Conservation (phyloP, 1,284 basidiomycete genomes). For the Rhodotorula glutinis region DNA sequence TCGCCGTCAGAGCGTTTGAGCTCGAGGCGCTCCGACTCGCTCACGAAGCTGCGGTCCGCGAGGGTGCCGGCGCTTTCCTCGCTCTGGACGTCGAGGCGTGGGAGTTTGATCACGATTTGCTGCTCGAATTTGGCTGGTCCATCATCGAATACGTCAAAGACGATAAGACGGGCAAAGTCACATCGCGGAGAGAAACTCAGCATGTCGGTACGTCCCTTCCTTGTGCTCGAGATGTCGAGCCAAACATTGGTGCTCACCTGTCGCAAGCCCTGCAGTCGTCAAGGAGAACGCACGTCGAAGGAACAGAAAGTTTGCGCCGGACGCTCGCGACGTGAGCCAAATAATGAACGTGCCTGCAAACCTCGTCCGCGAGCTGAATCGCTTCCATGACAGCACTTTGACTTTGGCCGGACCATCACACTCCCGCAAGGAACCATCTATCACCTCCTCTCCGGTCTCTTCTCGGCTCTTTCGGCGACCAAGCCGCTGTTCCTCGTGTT, state of each 20-base stretch:
- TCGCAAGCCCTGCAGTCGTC: slow-evolving; percentile 9
- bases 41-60: slow-evolving; percentile 9
- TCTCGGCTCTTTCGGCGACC: slow-evolving; percentile 16
- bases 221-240: no score
- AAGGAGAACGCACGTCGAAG: slow-evolving; percentile 19
- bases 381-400: slow-evolving; percentile 18
- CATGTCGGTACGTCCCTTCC: background rate
- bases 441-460: slow-evolving; percentile 25
- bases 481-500: slow-evolving; percentile 32
- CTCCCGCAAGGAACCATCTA: slow-evolving; percentile 4
- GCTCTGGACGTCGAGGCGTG: slow-evolving; percentile 36
- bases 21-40: slow-evolving; percentile 14
- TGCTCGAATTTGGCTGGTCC: slow-evolving; percentile 34
- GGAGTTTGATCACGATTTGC: slow-evolving; percentile 19
- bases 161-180: slow-evolving; percentile 10
- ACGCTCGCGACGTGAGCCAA: slow-evolving; percentile 26
- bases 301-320: slow-evolving; percentile 20
- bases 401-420: slow-evolving; percentile 19
- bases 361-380: background rate
- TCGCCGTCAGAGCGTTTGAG: slow-evolving; percentile 8
- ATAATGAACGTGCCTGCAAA: no score
- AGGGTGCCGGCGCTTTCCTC: slow-evolving; percentile 32
- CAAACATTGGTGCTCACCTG: no score
- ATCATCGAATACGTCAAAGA: slow-evolving; percentile 22
- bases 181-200: slow-evolving; percentile 17